A percentile compares a stretch with the other conserved stretches of the same genome.
Conservation (phyloP, 1,139 yeast genomes). For the Eremothecium gossypii region DNA sequence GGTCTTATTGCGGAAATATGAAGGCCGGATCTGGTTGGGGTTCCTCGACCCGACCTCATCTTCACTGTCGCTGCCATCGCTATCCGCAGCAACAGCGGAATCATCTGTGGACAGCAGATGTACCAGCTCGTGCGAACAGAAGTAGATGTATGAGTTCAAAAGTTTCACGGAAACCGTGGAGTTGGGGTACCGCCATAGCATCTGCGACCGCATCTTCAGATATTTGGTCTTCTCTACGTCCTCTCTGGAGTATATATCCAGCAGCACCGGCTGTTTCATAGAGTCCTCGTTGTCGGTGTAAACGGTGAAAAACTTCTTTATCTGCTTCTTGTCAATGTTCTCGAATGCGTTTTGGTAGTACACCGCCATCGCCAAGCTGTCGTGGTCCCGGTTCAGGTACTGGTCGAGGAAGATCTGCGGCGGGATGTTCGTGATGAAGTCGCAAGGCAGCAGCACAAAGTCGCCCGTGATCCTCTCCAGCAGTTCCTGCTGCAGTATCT, state of each 20-base stretch:
- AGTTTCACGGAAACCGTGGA: conserved; percentile 67
- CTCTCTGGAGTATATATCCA: conserved; percentile 59
- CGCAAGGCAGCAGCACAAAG: conserved; percentile 84
- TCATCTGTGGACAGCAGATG: conserved; percentile 28
- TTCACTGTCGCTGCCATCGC: conserved; percentile 23
- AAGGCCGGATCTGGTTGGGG: conserved; percentile 20
- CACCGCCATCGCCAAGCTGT: conserved; percentile 62
- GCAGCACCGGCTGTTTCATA: conserved; percentile 39
- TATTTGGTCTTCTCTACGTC: conserved; percentile 62
- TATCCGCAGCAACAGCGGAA: conserved; percentile 14
- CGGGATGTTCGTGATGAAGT: conserved; percentile 82
- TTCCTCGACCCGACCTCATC: conserved; percentile 12
- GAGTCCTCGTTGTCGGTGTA: conserved; percentile 42
- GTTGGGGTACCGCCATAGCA: conserved; percentile 83
- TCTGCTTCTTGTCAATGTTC: conserved; percentile 64
- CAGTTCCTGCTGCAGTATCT: conserved; percentile 42
- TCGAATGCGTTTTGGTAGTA: conserved; percentile 66
- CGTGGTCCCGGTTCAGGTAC: conserved; percentile 58
- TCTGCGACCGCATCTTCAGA: conserved; percentile 69
- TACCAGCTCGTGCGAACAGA: conserved; percentile 54
- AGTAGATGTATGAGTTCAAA: conserved; percentile 69
- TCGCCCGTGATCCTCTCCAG: conserved; percentile 38
- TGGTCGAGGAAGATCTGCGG: conserved; percentile 83
- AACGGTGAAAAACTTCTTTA: conserved; percentile 48
- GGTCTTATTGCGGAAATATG: conserved; percentile 24